A percentile compares a stretch with the other conserved stretches of the same genome.
Evolutionary conservation across 2,329 filamentous ascomycete genomes (phyloP).

Genomic region (Hymenoscyphus salicellus): DNA sequence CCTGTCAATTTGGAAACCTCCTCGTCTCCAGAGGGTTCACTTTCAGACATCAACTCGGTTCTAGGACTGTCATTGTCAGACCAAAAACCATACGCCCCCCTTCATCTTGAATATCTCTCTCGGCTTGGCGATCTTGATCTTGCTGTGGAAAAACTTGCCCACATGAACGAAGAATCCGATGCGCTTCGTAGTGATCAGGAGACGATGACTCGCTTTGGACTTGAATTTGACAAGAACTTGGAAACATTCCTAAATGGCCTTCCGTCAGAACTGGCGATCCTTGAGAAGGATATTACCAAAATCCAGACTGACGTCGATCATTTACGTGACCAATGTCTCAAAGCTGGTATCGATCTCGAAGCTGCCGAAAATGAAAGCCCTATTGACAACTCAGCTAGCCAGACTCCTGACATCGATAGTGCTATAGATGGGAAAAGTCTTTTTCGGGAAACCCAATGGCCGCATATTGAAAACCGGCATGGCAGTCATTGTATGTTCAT

Average conservation of each 20-base stretch:
- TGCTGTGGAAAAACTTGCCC: conserved; percentile 12
- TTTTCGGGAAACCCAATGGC: background rate
- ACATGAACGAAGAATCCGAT: conserved; percentile 12
- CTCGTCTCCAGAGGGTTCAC: background rate
- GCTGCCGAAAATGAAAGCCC: background rate
- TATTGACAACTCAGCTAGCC: background rate
- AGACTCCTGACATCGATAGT: background rate
- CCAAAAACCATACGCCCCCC: conserved; percentile 10
- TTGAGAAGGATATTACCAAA: conserved; percentile 13
- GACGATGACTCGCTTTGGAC: background rate
- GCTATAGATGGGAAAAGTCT: background rate
- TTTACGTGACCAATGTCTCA: conserved; percentile 11
- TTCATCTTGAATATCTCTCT: conserved; percentile 16
- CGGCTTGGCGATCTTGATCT: conserved; percentile 23
- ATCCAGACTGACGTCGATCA: background rate
- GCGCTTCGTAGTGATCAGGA: conserved; percentile 6
- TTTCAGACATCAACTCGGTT: background rate
- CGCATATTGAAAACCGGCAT: conserved; percentile 2
- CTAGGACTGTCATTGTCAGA: background rate
- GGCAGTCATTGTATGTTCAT: conserved; percentile 20
- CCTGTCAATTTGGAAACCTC: no score
- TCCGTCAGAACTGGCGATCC: conserved; percentile 8
- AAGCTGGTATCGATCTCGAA: conserved; percentile 12
- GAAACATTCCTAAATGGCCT: conserved; percentile 9
- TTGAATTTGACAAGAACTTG: conserved; percentile 2